Evolutionary conservation across 2,329 filamentous ascomycete species (phyloP), one percentile per base, ranked within the genome.

Genomic region (Chaetothyriales sp.): DNA sequence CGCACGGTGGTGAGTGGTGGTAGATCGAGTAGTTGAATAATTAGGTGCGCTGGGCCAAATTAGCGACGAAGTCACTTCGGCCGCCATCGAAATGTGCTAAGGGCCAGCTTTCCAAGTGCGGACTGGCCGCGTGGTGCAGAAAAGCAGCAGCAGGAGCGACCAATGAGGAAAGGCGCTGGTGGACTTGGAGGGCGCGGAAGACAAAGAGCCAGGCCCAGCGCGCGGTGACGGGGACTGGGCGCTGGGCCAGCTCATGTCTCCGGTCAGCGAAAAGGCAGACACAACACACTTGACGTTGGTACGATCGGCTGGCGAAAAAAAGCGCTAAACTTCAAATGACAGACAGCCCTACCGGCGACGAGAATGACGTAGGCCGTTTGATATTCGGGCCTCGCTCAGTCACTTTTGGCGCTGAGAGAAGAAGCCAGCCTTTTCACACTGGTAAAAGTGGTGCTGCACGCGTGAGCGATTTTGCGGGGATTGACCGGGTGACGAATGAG

Each of bases 1-100:
- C 53, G 58, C 50, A 56, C 54, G 58, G 54, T 56, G 58, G 51
- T 53, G 19, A 18, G 37, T 25, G 20, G 49, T 48, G 43, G 49
- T 29, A 15, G 37, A 25, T 40, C 15, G 33, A 20, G 48, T 13
- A 43, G 18, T 15, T 48, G 25, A 33, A 33, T 33, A 33, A 48
- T 22, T 25, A 22, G 18, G 18, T 22, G 18, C 19, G 33, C 19
- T 19, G 46, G 46, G 22, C 22, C 22, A 48, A 25, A 29, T 25
- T 48, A 43, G 48, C 28, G 20, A 40, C 18, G 48, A 18, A 22
- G 44, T 29, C 33, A 20, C 43, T 29, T 22, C n/a, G 19, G 48
- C 43, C 22, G 19, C 22, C 46, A 29, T 48, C n/a, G 15, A 22
- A 22, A 46, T n/a, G 46, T 33, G 25, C 46, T 33, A 33, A 18